Percentiles rank a stretch among this genome's conserved stretches.
These are phyloP conservation scores for Colletotrichum sp. DNA, from an alignment of 2,329 filamentous ascomycete species.

Conservation along the genomic window DNA sequence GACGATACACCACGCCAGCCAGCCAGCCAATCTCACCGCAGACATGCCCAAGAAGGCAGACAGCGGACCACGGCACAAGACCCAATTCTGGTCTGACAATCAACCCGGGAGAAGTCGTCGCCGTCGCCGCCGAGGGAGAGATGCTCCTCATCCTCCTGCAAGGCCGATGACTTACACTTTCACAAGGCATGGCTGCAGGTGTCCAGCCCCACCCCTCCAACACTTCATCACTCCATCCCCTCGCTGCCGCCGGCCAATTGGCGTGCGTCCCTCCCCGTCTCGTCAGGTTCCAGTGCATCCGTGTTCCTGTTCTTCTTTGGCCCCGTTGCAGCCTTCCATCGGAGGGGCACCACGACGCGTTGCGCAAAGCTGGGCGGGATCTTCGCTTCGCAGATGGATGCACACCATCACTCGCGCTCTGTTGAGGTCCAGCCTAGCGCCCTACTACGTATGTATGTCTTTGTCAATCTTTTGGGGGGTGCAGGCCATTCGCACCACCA, in stretches of 20 bases:
- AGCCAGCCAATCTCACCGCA: not conserved
- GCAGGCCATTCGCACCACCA: not conserved
- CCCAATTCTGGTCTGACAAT: not conserved
- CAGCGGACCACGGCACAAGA: not conserved
- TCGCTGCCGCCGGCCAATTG: constrained; percentile 3
- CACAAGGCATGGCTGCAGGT: constrained; percentile 10
- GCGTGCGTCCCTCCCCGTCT: not conserved
- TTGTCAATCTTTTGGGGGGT: not conserved
- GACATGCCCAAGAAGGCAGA: not conserved
- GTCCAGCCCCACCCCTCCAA: not conserved
- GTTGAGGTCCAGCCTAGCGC: not conserved
- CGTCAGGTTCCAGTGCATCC: constrained; percentile 9
- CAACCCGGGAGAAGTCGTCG: not conserved
- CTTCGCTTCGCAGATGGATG: not conserved
- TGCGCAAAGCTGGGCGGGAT: not conserved
- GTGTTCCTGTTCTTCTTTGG: not conserved
- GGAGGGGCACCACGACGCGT: not conserved
- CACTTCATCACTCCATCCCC: not conserved
- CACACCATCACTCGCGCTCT: not conserved
- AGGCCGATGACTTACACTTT: constrained; percentile 3
- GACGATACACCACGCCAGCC: not conserved
- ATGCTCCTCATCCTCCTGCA: not conserved
- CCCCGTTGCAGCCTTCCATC: not conserved
- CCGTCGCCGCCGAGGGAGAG: not conserved
- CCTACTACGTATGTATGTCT: not conserved